These are phyloP conservation scores for Trametes hirsuta DNA, from an alignment of 1,284 basidiomycete species.

Conservation along the genomic window DNA sequence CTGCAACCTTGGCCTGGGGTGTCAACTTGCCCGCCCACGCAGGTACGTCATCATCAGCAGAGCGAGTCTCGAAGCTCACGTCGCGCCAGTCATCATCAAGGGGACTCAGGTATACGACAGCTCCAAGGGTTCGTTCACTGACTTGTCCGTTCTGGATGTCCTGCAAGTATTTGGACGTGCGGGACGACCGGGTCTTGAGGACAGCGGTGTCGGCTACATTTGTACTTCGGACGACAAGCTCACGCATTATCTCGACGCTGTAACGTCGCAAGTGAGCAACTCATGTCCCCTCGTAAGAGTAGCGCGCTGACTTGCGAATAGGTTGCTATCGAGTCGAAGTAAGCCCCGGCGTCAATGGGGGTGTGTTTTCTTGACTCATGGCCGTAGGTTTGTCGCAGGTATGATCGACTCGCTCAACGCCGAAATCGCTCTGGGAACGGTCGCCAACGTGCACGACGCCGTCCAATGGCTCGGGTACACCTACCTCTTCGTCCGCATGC, in stretches of 20 bases:
- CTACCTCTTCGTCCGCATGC: constrained; percentile 96
- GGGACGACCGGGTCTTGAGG: constrained; percentile 94
- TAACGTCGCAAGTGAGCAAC: constrained; percentile 77
- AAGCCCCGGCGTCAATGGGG: constrained; percentile 29
- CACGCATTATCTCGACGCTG: constrained; percentile 88
- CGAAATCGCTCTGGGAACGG: constrained; percentile 94
- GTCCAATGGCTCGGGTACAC: constrained; percentile 98
- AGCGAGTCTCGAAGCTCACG: background rate
- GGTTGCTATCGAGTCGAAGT: constrained; percentile 98
- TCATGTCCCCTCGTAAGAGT: background rate
- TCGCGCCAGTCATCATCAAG: constrained; percentile 88
- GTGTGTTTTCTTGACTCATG: background rate
- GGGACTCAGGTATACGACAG: constrained; percentile 97
- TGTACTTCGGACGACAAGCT: constrained; percentile 95
- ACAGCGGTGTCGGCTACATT: constrained; percentile 96
- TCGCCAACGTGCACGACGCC: constrained; percentile 86
- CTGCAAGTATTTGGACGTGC: constrained; percentile 98
- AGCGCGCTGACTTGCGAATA: constrained; percentile 33
- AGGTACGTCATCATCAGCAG: constrained; percentile 48
- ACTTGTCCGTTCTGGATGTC: constrained; percentile 95
- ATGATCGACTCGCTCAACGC: constrained; percentile 95
- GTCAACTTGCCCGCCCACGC: constrained; percentile 99
- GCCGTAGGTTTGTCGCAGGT: constrained; percentile 77
- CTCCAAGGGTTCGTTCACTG: constrained; percentile 86
- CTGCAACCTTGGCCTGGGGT: constrained; percentile 98